Conservation (phyloP, 352 stramenopile species). For the Aphanomyces stellatus region DNA sequence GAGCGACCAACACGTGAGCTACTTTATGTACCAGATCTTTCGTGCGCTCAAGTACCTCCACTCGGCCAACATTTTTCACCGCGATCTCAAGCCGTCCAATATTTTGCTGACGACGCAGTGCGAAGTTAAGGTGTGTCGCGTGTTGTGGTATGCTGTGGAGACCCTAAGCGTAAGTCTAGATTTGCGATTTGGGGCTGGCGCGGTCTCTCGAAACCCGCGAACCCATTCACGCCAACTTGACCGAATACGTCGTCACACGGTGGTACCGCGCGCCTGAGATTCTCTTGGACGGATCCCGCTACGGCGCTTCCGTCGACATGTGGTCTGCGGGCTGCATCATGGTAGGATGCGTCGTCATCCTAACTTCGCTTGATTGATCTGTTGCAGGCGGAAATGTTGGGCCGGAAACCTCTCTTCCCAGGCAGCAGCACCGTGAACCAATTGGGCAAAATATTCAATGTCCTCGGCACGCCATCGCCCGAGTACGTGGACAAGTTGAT, state of each 20-base stretch:
- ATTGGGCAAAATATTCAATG: conserved; percentile 93
- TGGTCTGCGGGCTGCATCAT: conserved; percentile 94
- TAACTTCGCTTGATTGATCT: neutral
- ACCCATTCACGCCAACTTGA: conserved; percentile 46
- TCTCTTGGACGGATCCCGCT: conserved; percentile 82
- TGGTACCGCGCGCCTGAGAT: conserved; percentile 86
- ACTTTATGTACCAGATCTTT: conserved; percentile 97
- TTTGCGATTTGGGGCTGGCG: conserved; percentile 94
- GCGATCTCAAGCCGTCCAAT: conserved; percentile 94
- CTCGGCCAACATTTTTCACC: conserved; percentile 94
- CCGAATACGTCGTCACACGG: conserved; percentile 67
- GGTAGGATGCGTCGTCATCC: neutral
- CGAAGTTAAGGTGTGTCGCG: conserved; percentile 70
- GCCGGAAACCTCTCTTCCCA: conserved; percentile 92
- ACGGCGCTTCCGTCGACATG: conserved; percentile 66
- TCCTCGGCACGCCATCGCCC: conserved; percentile 83
- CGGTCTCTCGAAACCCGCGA: conserved; percentile 38
- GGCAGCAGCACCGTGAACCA: conserved; percentile 94
- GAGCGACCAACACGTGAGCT: conserved; percentile 88
- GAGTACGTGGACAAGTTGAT: conserved; percentile 51
- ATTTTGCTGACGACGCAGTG: conserved; percentile 96
- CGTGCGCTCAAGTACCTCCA: conserved; percentile 95
- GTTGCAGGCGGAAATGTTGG: conserved; percentile 85
- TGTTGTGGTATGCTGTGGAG: neutral
- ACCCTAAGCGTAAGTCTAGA: conserved; percentile 19